Percentiles rank a stretch among this genome's conserved stretches.
Conservation (phyloP, 345 rosid species). For the Eucalyptus decipiens region DNA sequence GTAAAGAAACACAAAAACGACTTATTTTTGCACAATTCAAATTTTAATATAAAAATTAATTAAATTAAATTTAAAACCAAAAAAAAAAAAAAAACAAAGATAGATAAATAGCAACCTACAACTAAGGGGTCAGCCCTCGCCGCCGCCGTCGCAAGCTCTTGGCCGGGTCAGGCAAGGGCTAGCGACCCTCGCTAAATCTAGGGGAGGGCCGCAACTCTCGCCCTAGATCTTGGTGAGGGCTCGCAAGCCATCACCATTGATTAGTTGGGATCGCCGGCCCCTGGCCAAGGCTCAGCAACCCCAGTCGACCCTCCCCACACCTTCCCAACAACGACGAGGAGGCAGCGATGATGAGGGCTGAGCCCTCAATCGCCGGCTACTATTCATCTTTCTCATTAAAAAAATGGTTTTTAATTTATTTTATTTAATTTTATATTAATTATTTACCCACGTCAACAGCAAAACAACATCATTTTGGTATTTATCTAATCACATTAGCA, state of each 20-base stretch:
- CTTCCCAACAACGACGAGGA: fast-evolving
- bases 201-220: fast-evolving
- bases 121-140: fast-evolving
- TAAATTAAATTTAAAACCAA: too few species aligned
- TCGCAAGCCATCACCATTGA: fast-evolving
- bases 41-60: too few species aligned
- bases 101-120: fast-evolving
- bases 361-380: fast-evolving
- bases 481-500: fast-evolving
- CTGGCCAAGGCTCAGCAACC: fast-evolving
- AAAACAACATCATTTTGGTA: fast-evolving
- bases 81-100: fast-evolving
- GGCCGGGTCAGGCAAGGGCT: fast-evolving
- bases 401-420: too few species aligned
- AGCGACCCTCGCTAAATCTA: fast-evolving
- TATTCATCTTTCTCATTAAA: too few species aligned
- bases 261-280: fast-evolving
- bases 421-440: too few species aligned
- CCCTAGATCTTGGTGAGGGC: fast-evolving
- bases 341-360: fast-evolving
- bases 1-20: fast-evolving
- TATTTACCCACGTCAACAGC: fast-evolving
- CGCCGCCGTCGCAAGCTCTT: fast-evolving
- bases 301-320: fast-evolving
- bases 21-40: fast-evolving